These are phyloP conservation scores for Chalaropsis thielavioides DNA, from an alignment of 2,329 filamentous ascomycete genomes.

Conservation along the genomic window DNA sequence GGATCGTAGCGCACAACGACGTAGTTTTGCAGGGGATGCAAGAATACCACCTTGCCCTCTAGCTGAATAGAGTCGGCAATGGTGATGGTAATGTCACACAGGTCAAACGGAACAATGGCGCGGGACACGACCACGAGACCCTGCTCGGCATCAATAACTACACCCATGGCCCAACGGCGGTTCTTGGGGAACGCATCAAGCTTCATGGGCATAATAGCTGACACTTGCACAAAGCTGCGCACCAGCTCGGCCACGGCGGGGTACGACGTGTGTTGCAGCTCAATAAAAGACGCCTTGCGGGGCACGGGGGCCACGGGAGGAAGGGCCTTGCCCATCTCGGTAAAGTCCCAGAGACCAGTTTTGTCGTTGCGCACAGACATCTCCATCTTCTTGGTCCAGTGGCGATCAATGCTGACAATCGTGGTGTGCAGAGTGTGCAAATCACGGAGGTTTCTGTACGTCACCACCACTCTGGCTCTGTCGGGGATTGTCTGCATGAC, in stretches of 20 bases:
- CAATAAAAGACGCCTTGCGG: slow-evolving; percentile 77
- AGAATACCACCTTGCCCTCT: slow-evolving; percentile 83
- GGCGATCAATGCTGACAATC: slow-evolving; percentile 82
- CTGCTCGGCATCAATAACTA: slow-evolving; percentile 95
- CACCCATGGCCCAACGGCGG: slow-evolving; percentile 82
- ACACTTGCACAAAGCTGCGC: slow-evolving; percentile 84
- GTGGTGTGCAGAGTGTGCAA: slow-evolving; percentile 87
- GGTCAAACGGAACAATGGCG: slow-evolving; percentile 87
- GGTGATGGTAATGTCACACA: slow-evolving; percentile 91
- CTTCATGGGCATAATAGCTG: slow-evolving; percentile 87
- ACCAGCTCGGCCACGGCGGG: slow-evolving; percentile 86
- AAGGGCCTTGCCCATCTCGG: slow-evolving; percentile 65
- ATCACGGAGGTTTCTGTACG: slow-evolving; percentile 89
- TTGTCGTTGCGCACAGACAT: slow-evolving; percentile 79
- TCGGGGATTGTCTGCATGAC: slow-evolving; percentile 81
- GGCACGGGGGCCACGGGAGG: slow-evolving; percentile 58
- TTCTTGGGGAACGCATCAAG: slow-evolving; percentile 95
- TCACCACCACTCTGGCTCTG: slow-evolving; percentile 73
- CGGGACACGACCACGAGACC: slow-evolving; percentile 87
- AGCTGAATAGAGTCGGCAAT: slow-evolving; percentile 95
- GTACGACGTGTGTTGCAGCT: slow-evolving; percentile 75
- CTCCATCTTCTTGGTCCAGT: slow-evolving; percentile 94
- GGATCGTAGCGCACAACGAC: slow-evolving; percentile 92
- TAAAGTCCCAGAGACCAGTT: slow-evolving; percentile 89
- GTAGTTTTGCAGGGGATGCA: slow-evolving; percentile 95